Evolutionary conservation across 1,284 basidiomycete genomes (phyloP).

Genomic region (Rugosomyces carneus): DNA sequence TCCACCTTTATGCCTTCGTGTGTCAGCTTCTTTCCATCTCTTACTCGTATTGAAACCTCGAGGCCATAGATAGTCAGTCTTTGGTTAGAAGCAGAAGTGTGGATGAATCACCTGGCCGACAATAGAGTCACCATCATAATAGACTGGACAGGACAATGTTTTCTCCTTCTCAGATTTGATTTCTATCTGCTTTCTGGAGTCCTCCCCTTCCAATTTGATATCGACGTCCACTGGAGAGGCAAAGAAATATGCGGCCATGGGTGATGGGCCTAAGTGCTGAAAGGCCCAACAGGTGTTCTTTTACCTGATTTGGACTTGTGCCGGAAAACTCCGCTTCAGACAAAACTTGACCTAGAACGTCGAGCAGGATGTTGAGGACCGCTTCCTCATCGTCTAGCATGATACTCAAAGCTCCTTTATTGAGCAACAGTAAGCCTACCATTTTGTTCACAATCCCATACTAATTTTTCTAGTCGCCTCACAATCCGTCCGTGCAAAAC

Average conservation of each 20-base stretch:
- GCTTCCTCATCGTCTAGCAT: conserved; percentile 28
- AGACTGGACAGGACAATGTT: conserved; percentile 82
- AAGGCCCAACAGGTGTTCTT: too few species aligned
- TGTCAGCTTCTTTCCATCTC: conserved; percentile 91
- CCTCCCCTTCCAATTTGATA: conserved; percentile 83
- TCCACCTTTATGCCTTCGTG: conserved; percentile 99
- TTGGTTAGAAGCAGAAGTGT: background rate
- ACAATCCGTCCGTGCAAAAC: conserved; percentile 36
- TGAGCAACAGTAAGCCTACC: conserved; percentile 20
- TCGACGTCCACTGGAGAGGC: conserved; percentile 89
- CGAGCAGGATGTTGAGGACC: conserved; percentile 28
- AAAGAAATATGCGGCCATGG: conserved; percentile 92
- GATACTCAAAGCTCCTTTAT: conserved; percentile 25
- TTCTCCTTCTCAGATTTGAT: conserved; percentile 77
- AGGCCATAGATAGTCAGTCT: background rate
- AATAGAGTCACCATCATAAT: conserved; percentile 92
- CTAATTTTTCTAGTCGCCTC: conserved; percentile 26
- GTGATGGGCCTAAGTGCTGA: conserved; percentile 5
- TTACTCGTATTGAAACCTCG: conserved; percentile 82
- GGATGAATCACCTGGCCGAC: conserved; percentile 74
- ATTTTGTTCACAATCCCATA: background rate
- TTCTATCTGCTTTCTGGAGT: conserved; percentile 76
- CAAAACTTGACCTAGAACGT: too few species aligned
- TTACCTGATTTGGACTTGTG: too few species aligned
- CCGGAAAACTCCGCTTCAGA: too few species aligned